A percentile compares a stretch with the other conserved stretches of the same genome.
phyloP scores from a whole-genome alignment of 768 basidiomycete genomes.

The Collybia mongolica region DNA sequence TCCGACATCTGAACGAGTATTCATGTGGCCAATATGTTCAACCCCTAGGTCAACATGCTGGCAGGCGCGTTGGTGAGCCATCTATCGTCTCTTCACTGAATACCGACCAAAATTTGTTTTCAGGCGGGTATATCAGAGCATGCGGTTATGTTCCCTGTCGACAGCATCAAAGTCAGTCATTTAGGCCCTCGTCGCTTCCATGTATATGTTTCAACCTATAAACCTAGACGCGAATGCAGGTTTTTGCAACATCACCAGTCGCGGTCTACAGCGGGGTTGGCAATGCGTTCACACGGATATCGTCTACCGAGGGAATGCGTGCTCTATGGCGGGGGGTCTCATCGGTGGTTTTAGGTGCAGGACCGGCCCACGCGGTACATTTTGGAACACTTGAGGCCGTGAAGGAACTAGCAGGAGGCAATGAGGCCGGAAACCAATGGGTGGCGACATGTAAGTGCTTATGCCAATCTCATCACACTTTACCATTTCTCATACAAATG shows the following conservation, averaged over 20 bases:
- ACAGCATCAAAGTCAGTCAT: slow-evolving; percentile 89
- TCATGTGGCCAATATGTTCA: slow-evolving; percentile 2
- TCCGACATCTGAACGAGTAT: slow-evolving; percentile 8
- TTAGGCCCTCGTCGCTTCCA: background rate
- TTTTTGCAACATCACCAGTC: slow-evolving; percentile 82
- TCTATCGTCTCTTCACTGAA: slow-evolving; percentile 5
- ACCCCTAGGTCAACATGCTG: slow-evolving; percentile 85
- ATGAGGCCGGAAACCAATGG: slow-evolving; percentile 78
- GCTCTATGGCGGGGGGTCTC: slow-evolving; percentile 96
- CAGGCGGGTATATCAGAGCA: slow-evolving; percentile 99
- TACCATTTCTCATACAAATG: slow-evolving; percentile 7
- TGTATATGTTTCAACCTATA: slow-evolving; percentile 5
- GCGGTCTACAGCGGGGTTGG: slow-evolving; percentile 89
- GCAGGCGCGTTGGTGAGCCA: slow-evolving; percentile 89
- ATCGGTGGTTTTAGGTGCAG: slow-evolving; percentile 93
- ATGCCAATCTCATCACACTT: background rate
- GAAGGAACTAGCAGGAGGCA: slow-evolving; percentile 90
- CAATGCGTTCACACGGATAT: slow-evolving; percentile 89
- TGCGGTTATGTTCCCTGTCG: slow-evolving; percentile 97
- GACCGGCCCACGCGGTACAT: slow-evolving; percentile 97
- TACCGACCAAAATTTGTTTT: slow-evolving; percentile 3
- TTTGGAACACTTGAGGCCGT: slow-evolving; percentile 95
- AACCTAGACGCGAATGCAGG: slow-evolving; percentile 96
- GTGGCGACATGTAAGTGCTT: slow-evolving; percentile 75
- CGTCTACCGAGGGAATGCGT: slow-evolving; percentile 89